Evolutionary conservation across 441 rosid species (phyloP), one percentile per base, ranked within the genome.

Genomic region (Aquilaria agallochum): DNA sequence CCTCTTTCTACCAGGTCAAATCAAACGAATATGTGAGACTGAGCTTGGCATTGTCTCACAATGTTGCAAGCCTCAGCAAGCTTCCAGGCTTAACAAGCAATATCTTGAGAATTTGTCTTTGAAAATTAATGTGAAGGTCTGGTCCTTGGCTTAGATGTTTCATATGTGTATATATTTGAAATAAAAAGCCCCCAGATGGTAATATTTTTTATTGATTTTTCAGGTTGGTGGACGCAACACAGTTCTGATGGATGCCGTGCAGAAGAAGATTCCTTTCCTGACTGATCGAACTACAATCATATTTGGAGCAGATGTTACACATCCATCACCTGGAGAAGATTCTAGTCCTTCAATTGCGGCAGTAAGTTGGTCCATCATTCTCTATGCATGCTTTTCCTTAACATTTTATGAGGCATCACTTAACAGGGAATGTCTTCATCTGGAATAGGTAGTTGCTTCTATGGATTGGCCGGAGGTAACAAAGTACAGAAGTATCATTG

Each of bases 251-350:
- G 81, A 77, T 66, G 78, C 81, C n/a, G 50, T 77, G 51, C 55
- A 66, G 53, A 64, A 76, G 74, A 66, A 67, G 49, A 77, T 77
- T 48, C 81, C 78, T 58, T 55, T 68, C 52, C 76, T 77, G 27
- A 77, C 76, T 49, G 76, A 74, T 67, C 64, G 60, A 44, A 76
- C 78, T 2, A 77, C 81, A 0, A 77, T 74, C 62, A 77, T 77
- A 44, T 77, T 77, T 66, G 78, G 81, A 46, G 81, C 81, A 34
- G 81, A 77, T 54, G 81, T 74, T 48, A 74, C 81, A 56, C 78
- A 77, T 69, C 81, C 81, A 40, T 72, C 71, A 36, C 64, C 74
- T 2, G 78, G 78, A 57, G 81, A 74, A 60, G 81, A 77, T 58
- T 74, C 64, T 10, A 68, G 68, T 61, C 81, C 78, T 53, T 77